A percentile compares a stretch with the other conserved stretches of the same genome.
Evolutionary conservation across 139 green algal species (phyloP).

Genomic region (Deuterostichococcus epilithicus): DNA sequence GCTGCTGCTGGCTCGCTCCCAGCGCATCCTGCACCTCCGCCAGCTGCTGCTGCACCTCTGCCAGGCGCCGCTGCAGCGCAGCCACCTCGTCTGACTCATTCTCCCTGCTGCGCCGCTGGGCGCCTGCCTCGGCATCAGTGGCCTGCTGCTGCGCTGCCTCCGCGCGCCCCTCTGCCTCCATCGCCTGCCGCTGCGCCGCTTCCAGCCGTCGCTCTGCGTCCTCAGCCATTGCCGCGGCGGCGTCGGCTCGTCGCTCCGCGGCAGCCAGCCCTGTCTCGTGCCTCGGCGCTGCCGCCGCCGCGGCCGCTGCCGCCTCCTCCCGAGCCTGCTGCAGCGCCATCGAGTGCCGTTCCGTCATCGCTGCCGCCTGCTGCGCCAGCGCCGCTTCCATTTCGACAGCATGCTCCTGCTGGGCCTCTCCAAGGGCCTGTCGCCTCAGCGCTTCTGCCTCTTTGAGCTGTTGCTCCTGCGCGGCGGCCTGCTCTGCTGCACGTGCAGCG

Average conservation of each 20-base stretch:
- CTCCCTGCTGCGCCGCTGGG: no score
- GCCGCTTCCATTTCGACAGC: neutral
- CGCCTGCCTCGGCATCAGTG: neutral
- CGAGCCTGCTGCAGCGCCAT: neutral
- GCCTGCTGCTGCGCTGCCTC: neutral
- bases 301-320: neutral
- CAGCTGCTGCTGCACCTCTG: neutral
- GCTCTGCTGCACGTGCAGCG: neutral
- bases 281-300: neutral
- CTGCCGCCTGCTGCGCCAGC: neutral
- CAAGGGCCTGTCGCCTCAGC: no score
- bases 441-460: neutral
- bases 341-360: neutral
- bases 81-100: no score
- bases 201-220: neutral
- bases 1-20: neutral
- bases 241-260: neutral
- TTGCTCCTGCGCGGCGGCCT: neutral
- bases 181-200: neutral
- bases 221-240: neutral
- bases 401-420: neutral
- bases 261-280: neutral
- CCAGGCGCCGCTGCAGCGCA: neutral
- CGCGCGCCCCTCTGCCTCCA: neutral
- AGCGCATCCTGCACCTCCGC: neutral